phyloP scores from a whole-genome alignment of 306 rosid species.

The Dalbergia oliveri region DNA sequence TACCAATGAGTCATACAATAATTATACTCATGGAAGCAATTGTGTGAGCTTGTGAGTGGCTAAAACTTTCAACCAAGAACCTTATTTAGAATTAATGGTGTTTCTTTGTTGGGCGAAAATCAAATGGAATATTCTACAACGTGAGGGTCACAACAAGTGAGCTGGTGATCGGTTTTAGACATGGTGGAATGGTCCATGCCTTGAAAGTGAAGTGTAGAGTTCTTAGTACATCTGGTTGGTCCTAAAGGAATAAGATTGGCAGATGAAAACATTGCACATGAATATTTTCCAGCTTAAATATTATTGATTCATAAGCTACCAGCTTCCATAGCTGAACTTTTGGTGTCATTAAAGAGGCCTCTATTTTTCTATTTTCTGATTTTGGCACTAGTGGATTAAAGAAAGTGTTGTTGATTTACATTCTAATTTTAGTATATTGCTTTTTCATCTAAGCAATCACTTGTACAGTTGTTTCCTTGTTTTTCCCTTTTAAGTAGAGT shows the following conservation, averaged over 20 bases:
- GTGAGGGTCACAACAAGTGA: neutral
- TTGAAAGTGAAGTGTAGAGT: conserved; percentile 34
- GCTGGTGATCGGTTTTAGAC: conserved; percentile 44
- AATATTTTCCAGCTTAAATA: conserved; percentile 13
- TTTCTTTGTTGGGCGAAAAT: neutral
- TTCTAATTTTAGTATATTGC: no score
- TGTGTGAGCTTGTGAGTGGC: neutral
- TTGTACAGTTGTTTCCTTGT: no score
- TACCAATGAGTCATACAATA: neutral
- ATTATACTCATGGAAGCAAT: neutral
- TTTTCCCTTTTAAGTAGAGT: no score
- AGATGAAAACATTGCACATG: conserved; percentile 16
- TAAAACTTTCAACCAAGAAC: neutral
- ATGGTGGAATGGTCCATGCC: conserved; percentile 37
- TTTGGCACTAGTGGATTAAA: neutral
- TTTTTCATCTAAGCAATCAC: no score
- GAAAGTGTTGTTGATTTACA: no score
- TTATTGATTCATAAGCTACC: neutral
- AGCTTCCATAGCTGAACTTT: neutral
- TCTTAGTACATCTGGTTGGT: conserved; percentile 18
- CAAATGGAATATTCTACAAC: conserved; percentile 15
- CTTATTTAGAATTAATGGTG: no score
- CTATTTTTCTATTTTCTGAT: neutral
- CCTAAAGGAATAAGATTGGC: conserved; percentile 51
- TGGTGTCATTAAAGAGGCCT: neutral